Conservation (phyloP, 306 rosid genomes). For the Clitoria ternatea region DNA sequence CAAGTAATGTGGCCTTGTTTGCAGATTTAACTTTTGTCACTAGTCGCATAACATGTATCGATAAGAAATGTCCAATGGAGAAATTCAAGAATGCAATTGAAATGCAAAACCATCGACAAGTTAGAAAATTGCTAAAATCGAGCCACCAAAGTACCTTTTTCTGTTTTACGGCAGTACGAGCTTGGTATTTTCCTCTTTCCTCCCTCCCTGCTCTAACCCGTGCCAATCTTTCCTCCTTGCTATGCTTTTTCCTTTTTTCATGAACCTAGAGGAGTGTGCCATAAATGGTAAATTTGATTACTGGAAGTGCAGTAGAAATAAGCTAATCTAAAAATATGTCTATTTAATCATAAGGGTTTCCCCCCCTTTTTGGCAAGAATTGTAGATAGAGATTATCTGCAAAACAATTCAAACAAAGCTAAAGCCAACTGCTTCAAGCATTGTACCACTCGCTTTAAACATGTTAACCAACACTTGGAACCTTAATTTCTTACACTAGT, state of each 20-base stretch:
- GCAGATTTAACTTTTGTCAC: not conserved
- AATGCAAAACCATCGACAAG: too few species aligned
- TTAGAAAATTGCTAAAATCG: not conserved
- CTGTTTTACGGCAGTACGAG: conserved; percentile 65
- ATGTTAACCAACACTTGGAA: conserved; percentile 45
- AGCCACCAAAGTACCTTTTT: conserved; percentile 49
- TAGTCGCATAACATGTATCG: not conserved
- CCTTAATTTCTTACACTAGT: conserved; percentile 22
- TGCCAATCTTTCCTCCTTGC: conserved; percentile 60
- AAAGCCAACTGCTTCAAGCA: conserved; percentile 51
- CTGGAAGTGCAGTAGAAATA: not conserved
- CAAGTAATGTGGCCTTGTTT: not conserved
- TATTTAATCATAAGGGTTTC: not conserved
- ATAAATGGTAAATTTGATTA: not conserved
- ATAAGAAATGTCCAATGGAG: not conserved
- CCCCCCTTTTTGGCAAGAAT: not conserved
- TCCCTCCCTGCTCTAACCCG: conserved; percentile 64
- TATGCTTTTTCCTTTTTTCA: conserved; percentile 42
- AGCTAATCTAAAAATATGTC: not conserved
- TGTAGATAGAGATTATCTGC: not conserved
- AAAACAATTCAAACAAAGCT: not conserved
- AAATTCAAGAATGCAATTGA: not conserved
- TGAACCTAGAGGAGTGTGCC: conserved; percentile 40
- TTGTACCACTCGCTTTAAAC: conserved; percentile 48
- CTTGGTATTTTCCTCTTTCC: conserved; percentile 61